Conservation (phyloP, 768 basidiomycete genomes). For the Rhodotorula sphaerocarpa region DNA sequence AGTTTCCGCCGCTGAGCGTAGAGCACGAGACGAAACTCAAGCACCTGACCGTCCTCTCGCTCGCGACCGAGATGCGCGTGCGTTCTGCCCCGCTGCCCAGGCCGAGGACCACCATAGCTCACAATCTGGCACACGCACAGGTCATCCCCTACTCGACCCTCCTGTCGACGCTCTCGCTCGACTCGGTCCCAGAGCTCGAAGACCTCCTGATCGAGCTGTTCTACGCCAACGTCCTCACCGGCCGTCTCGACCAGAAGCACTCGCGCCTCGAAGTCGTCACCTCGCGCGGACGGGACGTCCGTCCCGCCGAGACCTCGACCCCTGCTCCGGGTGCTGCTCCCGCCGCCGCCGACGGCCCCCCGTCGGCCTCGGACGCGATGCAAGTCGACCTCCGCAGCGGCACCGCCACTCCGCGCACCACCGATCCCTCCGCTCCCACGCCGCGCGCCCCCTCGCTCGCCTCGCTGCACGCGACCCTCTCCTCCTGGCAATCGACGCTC, state of each 20-base stretch:
- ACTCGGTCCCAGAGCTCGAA: slow-evolving; percentile 77
- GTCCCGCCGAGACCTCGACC: slow-evolving; percentile 38
- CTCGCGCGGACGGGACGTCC: slow-evolving; percentile 85
- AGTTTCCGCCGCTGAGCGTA: slow-evolving; percentile 60
- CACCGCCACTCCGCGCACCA: slow-evolving; percentile 51
- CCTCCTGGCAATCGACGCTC: slow-evolving; percentile 52
- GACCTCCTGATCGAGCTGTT: slow-evolving; percentile 96
- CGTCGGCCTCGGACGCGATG: too few species aligned
- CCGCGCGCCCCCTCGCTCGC: not conserved
- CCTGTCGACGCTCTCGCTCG: slow-evolving; percentile 61
- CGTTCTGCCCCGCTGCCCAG: slow-evolving; percentile 4
- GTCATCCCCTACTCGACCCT: slow-evolving; percentile 74
- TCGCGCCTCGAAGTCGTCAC: slow-evolving; percentile 84
- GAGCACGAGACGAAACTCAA: slow-evolving; percentile 80
- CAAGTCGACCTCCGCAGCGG: slow-evolving; percentile 57
- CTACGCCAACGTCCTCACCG: slow-evolving; percentile 79
- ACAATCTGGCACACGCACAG: slow-evolving; percentile 40
- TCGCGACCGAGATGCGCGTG: slow-evolving; percentile 61
- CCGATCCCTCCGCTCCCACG: too few species aligned
- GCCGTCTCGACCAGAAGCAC: slow-evolving; percentile 87
- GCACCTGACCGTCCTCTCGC: slow-evolving; percentile 80
- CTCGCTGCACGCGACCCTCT: slow-evolving; percentile 3
- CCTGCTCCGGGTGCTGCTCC: too few species aligned
- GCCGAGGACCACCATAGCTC: not conserved
- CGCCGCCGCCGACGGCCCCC: slow-evolving; percentile 46